phyloP scores from a whole-genome alignment of 2,329 filamentous ascomycete species.

The Madurella mycetomatis region DNA sequence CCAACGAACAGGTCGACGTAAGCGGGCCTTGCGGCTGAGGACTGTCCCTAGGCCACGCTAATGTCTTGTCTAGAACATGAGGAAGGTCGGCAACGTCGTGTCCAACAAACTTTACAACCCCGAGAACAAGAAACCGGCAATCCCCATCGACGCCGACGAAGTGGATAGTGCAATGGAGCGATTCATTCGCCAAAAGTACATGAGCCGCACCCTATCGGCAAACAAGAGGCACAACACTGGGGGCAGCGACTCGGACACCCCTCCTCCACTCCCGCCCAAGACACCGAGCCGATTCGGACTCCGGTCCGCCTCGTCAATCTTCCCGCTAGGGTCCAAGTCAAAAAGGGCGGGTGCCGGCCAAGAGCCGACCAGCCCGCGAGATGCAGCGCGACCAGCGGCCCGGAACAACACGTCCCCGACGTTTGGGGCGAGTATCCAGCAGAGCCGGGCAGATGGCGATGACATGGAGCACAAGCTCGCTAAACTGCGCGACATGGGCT shows the following conservation, averaged over 20 bases:
- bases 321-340: conserved; percentile 57
- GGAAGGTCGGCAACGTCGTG: conserved; percentile 76
- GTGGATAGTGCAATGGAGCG: conserved; percentile 91
- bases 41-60: conserved; percentile 15
- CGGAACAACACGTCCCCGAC: conserved; percentile 62
- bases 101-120: conserved; percentile 92
- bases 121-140: conserved; percentile 72
- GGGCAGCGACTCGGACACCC: conserved; percentile 50
- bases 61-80: conserved; percentile 69
- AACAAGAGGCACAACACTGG: conserved; percentile 38
- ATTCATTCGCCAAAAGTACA: conserved; percentile 93
- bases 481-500: conserved; percentile 85
- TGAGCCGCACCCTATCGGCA: conserved; percentile 47
- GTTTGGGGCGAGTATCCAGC: conserved; percentile 65
- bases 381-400: conserved; percentile 36
- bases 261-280: conserved; percentile 59
- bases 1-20: conserved; percentile 93
- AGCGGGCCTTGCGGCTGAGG: neutral
- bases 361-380: conserved; percentile 32
- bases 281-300: conserved; percentile 59
- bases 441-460: conserved; percentile 41
- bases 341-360: conserved; percentile 48
- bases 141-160: conserved; percentile 88
- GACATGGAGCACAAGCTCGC: conserved; percentile 72
- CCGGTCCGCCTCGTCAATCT: conserved; percentile 61